Percentiles rank a stretch among this genome's conserved stretches.
These are phyloP conservation scores for Colletotrichum sp. DNA, from an alignment of 2,329 filamentous ascomycete species.

Conservation along the genomic window DNA sequence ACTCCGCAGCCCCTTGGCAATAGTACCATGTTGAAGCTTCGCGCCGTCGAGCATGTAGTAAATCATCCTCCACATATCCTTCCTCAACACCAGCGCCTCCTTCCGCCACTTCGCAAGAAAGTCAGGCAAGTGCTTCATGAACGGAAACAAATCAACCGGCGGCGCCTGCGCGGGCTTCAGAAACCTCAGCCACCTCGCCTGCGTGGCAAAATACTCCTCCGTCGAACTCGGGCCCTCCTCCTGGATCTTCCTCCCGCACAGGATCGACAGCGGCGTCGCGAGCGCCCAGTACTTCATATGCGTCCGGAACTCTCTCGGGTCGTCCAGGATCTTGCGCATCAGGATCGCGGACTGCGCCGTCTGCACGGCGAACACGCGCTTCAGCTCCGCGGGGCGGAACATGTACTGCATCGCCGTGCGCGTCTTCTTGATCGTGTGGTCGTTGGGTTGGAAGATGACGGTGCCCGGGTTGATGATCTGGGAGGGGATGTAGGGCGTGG, in stretches of 20 bases:
- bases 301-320: constrained; percentile 13
- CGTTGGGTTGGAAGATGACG: constrained; percentile 6
- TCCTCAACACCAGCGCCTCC: constrained; percentile 42
- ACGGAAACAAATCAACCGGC: constrained; percentile 28
- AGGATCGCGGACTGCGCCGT: constrained; percentile 25
- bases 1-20: constrained; percentile 34
- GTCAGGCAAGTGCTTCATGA: constrained; percentile 45
- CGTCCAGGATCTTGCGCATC: constrained; percentile 21
- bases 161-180: constrained; percentile 29
- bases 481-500: constrained; percentile 30
- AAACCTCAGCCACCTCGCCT: constrained; percentile 26
- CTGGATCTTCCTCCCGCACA: constrained; percentile 24
- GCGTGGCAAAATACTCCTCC: constrained; percentile 24
- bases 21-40: constrained; percentile 29
- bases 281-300: constrained; percentile 27
- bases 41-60: constrained; percentile 39
- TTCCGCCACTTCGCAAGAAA: constrained; percentile 51
- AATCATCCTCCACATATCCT: constrained; percentile 42
- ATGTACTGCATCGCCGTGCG: constrained; percentile 21
- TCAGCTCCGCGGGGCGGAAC: constrained; percentile 25
- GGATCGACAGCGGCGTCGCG: constrained; percentile 26
- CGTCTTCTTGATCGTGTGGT: neutral
- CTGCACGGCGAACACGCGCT: constrained; percentile 18
- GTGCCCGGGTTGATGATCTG: constrained; percentile 25
- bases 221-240: constrained; percentile 19